phyloP scores from a whole-genome alignment of 1,284 basidiomycete species.

The Irpex sp. region DNA sequence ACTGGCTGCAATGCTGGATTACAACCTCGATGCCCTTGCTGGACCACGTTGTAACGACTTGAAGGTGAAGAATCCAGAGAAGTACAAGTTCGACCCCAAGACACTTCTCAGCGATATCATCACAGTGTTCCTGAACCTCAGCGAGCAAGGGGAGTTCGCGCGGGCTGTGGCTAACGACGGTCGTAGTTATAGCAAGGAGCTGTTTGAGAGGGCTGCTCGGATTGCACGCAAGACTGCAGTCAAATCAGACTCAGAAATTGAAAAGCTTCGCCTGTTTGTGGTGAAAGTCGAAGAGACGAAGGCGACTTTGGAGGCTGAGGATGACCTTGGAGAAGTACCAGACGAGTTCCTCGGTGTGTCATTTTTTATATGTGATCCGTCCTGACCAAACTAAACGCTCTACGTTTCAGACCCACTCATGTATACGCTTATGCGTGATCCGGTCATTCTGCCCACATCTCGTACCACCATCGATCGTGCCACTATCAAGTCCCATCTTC shows the following conservation, averaged over 20 bases:
- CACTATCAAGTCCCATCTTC: slow-evolving; percentile 93
- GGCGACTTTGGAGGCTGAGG: slow-evolving; percentile 78
- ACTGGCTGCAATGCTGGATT: slow-evolving; percentile 95
- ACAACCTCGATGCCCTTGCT: slow-evolving; percentile 88
- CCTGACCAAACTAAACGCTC: not conserved
- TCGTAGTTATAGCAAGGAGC: slow-evolving; percentile 82
- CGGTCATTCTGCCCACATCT: slow-evolving; percentile 88
- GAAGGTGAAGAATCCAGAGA: slow-evolving; percentile 84
- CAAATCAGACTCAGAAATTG: slow-evolving; percentile 82
- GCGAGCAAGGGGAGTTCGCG: slow-evolving; percentile 79
- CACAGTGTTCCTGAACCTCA: slow-evolving; percentile 90
- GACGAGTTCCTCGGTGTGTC: slow-evolving; percentile 89
- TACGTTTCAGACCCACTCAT: slow-evolving; percentile 79
- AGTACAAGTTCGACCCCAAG: slow-evolving; percentile 88
- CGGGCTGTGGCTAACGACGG: slow-evolving; percentile 90
- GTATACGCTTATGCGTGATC: slow-evolving; percentile 95
- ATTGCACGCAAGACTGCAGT: slow-evolving; percentile 65
- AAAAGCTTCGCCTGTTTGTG: slow-evolving; percentile 71
- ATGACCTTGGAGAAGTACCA: slow-evolving; percentile 91
- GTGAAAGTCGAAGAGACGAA: slow-evolving; percentile 84
- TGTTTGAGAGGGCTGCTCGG: slow-evolving; percentile 80
- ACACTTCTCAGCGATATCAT: slow-evolving; percentile 84
- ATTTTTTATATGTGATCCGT: slow-evolving; percentile 4
- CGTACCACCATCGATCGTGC: slow-evolving; percentile 79
- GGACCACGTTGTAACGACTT: slow-evolving; percentile 86